These are phyloP conservation scores for Scedosporium dehoogii DNA, from an alignment of 2,329 filamentous ascomycete species.

Conservation along the genomic window DNA sequence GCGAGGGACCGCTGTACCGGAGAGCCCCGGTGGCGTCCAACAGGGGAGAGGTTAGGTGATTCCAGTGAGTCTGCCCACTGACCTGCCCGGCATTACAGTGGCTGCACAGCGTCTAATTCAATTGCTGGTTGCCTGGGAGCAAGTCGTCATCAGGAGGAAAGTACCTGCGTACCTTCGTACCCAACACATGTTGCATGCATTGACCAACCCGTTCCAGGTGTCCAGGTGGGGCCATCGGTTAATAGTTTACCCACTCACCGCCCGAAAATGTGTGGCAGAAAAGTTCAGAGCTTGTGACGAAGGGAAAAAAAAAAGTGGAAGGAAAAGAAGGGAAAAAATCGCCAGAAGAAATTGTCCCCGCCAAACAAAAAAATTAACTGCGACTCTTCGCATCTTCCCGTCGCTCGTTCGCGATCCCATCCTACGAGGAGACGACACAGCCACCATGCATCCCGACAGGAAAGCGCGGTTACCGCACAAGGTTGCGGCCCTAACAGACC, in stretches of 20 bases:
- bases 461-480: not conserved
- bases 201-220: not conserved
- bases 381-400: no score
- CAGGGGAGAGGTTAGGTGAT: no score
- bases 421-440: not conserved
- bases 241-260: slow-evolving; percentile 5
- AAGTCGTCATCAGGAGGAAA: not conserved
- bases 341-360: not conserved
- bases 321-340: not conserved
- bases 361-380: not conserved
- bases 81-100: no score
- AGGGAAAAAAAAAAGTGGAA: not conserved
- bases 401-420: no score
- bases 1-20: no score
- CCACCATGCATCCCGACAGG: slow-evolving; percentile 5
- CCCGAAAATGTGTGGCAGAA: slow-evolving; percentile 1
- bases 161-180: not conserved
- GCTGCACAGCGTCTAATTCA: no score
- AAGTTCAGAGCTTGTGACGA: not conserved
- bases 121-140: not conserved
- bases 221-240: not conserved
- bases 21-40: no score
- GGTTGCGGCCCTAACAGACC: slow-evolving; percentile 7
- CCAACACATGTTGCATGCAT: not conserved
- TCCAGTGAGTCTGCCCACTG: no score